These are phyloP conservation scores for Butyriboletus appendiculatus DNA, from an alignment of 1,284 basidiomycete species.

Conservation along the genomic window DNA sequence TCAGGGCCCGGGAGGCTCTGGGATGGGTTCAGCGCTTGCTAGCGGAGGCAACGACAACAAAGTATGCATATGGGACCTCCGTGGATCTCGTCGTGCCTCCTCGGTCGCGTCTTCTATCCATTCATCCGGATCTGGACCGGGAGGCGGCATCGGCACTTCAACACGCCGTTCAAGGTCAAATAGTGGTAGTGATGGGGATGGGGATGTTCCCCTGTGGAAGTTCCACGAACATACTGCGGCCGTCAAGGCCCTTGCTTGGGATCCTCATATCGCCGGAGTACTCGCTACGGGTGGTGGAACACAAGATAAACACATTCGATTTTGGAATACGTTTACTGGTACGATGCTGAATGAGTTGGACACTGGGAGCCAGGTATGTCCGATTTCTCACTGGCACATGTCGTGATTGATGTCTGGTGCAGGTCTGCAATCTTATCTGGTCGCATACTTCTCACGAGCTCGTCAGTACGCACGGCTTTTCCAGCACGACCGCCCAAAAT, in stretches of 20 bases:
- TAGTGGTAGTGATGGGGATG: conserved; percentile 42
- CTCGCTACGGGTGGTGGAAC: conserved; percentile 98
- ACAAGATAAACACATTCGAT: conserved; percentile 95
- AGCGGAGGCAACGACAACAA: conserved; percentile 99
- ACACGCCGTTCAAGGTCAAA: conserved; percentile 27
- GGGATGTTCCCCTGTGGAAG: conserved; percentile 79
- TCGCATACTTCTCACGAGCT: conserved; percentile 95
- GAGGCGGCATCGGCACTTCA: conserved; percentile 28
- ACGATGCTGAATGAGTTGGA: conserved; percentile 84
- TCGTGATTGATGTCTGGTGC: conserved; percentile 8
- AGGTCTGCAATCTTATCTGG: conserved; percentile 99
- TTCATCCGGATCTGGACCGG: conserved; percentile 28
- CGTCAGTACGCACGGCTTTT: conserved; percentile 97
- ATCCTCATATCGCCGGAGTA: conserved; percentile 90
- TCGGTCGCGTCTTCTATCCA: conserved; percentile 20
- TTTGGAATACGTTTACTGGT: conserved; percentile 95
- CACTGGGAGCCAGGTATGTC: conserved; percentile 87
- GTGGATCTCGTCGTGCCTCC: conserved; percentile 54
- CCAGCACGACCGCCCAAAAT: conserved; percentile 91
- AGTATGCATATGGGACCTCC: conserved; percentile 93
- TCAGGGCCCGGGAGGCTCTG: conserved; percentile 33
- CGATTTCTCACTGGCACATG: neutral
- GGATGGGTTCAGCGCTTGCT: conserved; percentile 73
- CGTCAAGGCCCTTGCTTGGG: conserved; percentile 98
- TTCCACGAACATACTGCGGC: conserved; percentile 97